phyloP scores from a whole-genome alignment of 176 grass and related monocot genomes.

The Zizania latifolia region DNA sequence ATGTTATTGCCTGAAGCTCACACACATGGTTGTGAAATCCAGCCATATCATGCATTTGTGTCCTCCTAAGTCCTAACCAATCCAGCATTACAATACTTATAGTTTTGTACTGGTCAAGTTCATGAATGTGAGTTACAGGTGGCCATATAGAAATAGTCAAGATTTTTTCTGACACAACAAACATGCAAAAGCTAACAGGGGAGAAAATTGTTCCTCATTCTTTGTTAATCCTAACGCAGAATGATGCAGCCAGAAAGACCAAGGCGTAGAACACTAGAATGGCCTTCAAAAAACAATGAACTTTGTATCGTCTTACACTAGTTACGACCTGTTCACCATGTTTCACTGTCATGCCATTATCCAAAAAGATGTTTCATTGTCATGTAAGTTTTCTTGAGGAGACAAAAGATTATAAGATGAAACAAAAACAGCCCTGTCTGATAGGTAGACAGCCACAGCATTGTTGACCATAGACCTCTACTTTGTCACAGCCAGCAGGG shows the following conservation, averaged over 20 bases:
- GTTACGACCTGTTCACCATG: not conserved
- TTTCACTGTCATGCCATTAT: too few relatives aligned
- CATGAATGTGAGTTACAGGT: not conserved
- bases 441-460: not conserved
- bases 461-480: slow-evolving; percentile 5
- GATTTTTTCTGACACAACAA: not conserved
- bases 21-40: slow-evolving; percentile 14
- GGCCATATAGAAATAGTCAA: not conserved
- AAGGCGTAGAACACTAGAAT: too few relatives aligned
- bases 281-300: too few relatives aligned
- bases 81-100: not conserved
- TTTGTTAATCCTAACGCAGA: too few relatives aligned
- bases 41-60: not conserved
- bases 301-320: not conserved
- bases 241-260: too few relatives aligned
- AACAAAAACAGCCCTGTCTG: not conserved
- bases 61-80: not conserved
- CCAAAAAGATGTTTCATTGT: too few relatives aligned
- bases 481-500: slow-evolving; percentile 5
- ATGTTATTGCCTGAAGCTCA: not conserved
- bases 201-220: too few relatives aligned
- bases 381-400: too few relatives aligned
- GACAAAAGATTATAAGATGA: not conserved
- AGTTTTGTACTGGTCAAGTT: not conserved
- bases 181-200: not conserved